Percentiles rank a stretch among this genome's conserved stretches.
Conservation (phyloP, 2,329 filamentous ascomycete genomes). For the Pseudogymnoascus sp. region DNA sequence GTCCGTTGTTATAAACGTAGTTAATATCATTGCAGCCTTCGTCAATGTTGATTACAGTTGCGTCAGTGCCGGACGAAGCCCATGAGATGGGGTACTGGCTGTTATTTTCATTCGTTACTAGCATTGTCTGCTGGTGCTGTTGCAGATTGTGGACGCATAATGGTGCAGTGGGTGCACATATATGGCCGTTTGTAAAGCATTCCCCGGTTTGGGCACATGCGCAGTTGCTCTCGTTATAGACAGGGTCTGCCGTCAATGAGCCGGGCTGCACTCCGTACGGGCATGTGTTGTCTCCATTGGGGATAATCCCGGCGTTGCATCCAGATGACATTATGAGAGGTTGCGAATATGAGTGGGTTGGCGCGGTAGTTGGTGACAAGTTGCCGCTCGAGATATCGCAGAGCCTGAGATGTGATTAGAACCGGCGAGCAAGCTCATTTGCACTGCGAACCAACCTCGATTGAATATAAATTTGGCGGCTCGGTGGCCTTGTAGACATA, state of each 20-base stretch:
- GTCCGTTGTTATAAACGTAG: not conserved
- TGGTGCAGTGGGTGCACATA: not conserved
- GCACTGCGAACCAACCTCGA: not conserved
- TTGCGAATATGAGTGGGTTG: not conserved
- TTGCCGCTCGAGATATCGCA: not conserved
- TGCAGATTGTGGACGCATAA: not conserved
- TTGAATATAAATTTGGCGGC: not conserved
- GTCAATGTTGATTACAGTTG: not conserved
- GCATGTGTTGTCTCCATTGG: not conserved
- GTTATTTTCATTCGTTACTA: not conserved
- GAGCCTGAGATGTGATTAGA: not conserved
- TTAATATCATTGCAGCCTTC: not conserved
- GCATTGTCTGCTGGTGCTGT: not conserved
- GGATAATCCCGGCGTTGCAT: not conserved
- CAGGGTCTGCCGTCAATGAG: not conserved
- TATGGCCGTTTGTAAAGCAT: not conserved
- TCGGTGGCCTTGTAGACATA: not conserved
- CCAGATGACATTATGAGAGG: not conserved
- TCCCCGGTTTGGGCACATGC: not conserved
- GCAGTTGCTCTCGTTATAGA: not conserved
- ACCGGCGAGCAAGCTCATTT: not conserved
- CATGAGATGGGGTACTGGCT: not conserved
- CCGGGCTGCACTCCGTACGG: not conserved
- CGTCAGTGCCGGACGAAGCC: constrained; percentile 1
- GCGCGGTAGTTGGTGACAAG: not conserved